Percentiles rank a stretch among this genome's conserved stretches.
phyloP scores from a whole-genome alignment of 768 basidiomycete species.

The Boletellus emodensis region DNA sequence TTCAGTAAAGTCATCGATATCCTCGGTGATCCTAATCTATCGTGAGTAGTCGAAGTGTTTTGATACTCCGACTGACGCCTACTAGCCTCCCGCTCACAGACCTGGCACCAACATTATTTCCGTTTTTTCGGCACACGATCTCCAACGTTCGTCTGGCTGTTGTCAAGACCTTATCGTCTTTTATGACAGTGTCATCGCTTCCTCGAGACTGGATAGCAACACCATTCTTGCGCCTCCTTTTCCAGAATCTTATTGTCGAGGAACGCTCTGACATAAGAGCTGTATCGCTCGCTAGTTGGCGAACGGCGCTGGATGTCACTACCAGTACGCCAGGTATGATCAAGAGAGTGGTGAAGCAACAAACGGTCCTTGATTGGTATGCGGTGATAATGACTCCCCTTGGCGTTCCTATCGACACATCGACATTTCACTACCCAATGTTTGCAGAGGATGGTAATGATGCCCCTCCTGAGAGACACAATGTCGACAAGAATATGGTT shows the following conservation, averaged over 20 bases:
- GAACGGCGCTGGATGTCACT: slow-evolving; percentile 57
- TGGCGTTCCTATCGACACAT: slow-evolving; percentile 68
- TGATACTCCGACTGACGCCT: slow-evolving; percentile 2
- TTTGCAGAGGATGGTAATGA: slow-evolving; percentile 45
- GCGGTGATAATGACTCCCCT: slow-evolving; percentile 85
- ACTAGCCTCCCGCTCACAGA: slow-evolving; percentile 72
- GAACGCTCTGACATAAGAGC: slow-evolving; percentile 82
- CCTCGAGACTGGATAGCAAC: slow-evolving; percentile 77
- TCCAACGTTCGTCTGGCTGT: slow-evolving; percentile 89
- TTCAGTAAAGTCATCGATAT: slow-evolving; percentile 75
- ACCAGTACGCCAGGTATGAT: slow-evolving; percentile 45
- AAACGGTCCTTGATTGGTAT: slow-evolving; percentile 79
- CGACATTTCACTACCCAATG: slow-evolving; percentile 63
- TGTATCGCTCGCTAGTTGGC: slow-evolving; percentile 72
- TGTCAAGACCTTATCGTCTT: slow-evolving; percentile 80
- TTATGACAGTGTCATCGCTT: slow-evolving; percentile 74
- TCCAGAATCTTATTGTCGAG: slow-evolving; percentile 92
- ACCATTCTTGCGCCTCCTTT: slow-evolving; percentile 77
- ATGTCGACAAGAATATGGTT: slow-evolving; percentile 95
- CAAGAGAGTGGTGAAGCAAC: slow-evolving; percentile 51
- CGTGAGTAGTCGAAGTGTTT: slow-evolving; percentile 48
- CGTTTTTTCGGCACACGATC: slow-evolving; percentile 98
- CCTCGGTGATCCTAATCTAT: slow-evolving; percentile 60
- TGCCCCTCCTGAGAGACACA: slow-evolving; percentile 62
- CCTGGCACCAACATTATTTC: slow-evolving; percentile 84